Base-by-base conservation (phyloP, 2,329 filamentous ascomycete species). In the Penicillium sp. region DNA sequence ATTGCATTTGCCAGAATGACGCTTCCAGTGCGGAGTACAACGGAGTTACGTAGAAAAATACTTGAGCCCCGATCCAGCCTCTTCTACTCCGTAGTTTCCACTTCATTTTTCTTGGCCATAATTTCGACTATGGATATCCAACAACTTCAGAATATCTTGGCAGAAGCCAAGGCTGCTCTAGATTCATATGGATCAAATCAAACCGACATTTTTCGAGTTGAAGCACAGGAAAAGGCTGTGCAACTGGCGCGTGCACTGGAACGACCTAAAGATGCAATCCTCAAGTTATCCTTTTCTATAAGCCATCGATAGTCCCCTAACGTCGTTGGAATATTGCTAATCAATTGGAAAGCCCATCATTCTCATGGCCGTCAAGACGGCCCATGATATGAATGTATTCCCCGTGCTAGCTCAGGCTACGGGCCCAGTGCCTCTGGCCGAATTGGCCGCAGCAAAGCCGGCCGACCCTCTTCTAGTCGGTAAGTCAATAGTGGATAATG, bases 401-500 rank as follows among this genome's bases (percentile, higher is more conserved):
- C 33, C 57, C 1, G 17, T 60, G 2, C 41, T 67, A n/a, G 55
- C 60, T 5, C 28, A 56, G 16, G 56, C 62, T 3, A 59, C 54
- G 2, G 40, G 11, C 11, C 57, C 59, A 28, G 57, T 66, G 16
- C 10, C 56, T 8, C 19, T 61, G 44, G 22, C 37, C 5, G 55
- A 66, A 17, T 33, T 67, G 10, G 62, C 64, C 2, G 60, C 50
- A 8, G 35, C 49, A 26, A 67, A 66, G 35, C 53, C 59, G 1
- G 64, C 64, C 2, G 61, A 67, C 49, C 61, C 62, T 7, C 38
- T 67, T 1, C 40, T 67, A 16, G 65, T 67, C 11, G 65, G 65
- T 62, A 5, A 49, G 61, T 58, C 3, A 25, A 4, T 25, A 7
- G 12, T 16, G 0, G 0, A 4, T 3, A 22, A n/a, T 7, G 1